Evolutionary conservation across 2,329 filamentous ascomycete species (phyloP).

Genomic region (Talaromyces pinophilus): DNA sequence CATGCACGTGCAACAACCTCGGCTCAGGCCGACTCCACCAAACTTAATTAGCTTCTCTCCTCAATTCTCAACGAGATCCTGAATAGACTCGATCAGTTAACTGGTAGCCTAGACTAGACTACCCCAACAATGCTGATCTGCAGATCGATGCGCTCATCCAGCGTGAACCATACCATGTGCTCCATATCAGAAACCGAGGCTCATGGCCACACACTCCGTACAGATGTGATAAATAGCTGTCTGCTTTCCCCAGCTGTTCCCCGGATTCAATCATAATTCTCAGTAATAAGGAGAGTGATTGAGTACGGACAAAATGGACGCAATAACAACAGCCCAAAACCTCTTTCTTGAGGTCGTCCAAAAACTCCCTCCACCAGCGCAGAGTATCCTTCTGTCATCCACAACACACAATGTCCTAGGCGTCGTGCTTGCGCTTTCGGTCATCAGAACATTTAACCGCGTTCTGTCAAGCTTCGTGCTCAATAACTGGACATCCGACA

Average conservation of each 20-base stretch:
- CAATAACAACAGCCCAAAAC: not conserved
- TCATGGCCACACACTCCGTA: not conserved
- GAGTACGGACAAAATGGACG: not conserved
- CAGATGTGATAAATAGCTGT: not conserved
- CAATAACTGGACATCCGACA: conserved; percentile 34
- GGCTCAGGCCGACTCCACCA: conserved; percentile 5
- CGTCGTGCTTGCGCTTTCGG: conserved; percentile 29
- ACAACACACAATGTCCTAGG: conserved; percentile 33
- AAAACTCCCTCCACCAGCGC: conserved; percentile 32
- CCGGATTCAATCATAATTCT: not conserved
- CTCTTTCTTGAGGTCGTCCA: not conserved
- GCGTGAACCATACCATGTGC: conserved; percentile 7
- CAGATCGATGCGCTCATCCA: conserved; percentile 6
- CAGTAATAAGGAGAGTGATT: no score
- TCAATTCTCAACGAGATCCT: not conserved
- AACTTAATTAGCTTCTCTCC: not conserved
- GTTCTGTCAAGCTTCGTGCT: conserved; percentile 25
- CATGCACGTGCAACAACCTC: conserved; percentile 9
- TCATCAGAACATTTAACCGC: conserved; percentile 34
- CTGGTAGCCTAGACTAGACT: not conserved
- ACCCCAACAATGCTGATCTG: conserved; percentile 4
- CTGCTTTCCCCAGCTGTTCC: not conserved
- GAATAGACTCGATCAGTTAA: not conserved
- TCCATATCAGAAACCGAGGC: conserved; percentile 14
- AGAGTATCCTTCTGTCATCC: conserved; percentile 32